Evolutionary conservation across 352 stramenopile genomes (phyloP), one percentile per base, ranked within the genome.

Genomic region (Pythium plurisporium): DNA sequence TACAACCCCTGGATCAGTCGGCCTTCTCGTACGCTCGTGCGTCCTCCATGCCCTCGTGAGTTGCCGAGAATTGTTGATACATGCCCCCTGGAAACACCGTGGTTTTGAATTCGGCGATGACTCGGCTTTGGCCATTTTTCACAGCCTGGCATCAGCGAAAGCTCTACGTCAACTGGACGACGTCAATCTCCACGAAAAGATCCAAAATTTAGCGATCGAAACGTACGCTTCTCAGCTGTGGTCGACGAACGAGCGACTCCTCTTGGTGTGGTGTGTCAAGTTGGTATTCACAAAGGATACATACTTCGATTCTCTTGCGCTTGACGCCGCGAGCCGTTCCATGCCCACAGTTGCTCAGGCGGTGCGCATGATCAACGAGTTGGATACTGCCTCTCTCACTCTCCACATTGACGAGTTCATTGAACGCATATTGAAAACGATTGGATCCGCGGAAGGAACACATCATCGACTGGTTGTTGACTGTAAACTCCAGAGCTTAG

Each of bases 11-110:
- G 7, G 6, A 20, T 22, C 7, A 6, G 19, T 10, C 19, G 19
- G n/a, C 0, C 26, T 59, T 22, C n/a, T 70, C 53, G 27, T 55
- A 74, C 59, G 59, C 9, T 5, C 54, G 1, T 36, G 43, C 19
- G 20, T 66, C 6, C 20, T 66, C 15, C 51, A 61, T 36, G 59
- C 43, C 5, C 38, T 66, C 19, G 23, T 66, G 5, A 57, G 26
- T 9, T 66, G 43, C 14, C 26, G 51, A 14, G 36, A 36, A 6
- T 38, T 52, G 6, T 25, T 65, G 2, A 1, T 4, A 4, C 14
- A 49, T 29, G 49, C 48, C 1, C 25, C 34, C 1, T 58, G 48
- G 49, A 49, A 55, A 40, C 14, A 20, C 7, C 25, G 33, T 5
- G 49, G 42, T 11, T 26, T 42, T 12, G 23, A 25, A 6, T 55